A percentile compares a stretch with the other conserved stretches of the same genome.
These are phyloP conservation scores for Tolypocladium ophioglossoides DNA, from an alignment of 2,329 filamentous ascomycete genomes.

Conservation along the genomic window DNA sequence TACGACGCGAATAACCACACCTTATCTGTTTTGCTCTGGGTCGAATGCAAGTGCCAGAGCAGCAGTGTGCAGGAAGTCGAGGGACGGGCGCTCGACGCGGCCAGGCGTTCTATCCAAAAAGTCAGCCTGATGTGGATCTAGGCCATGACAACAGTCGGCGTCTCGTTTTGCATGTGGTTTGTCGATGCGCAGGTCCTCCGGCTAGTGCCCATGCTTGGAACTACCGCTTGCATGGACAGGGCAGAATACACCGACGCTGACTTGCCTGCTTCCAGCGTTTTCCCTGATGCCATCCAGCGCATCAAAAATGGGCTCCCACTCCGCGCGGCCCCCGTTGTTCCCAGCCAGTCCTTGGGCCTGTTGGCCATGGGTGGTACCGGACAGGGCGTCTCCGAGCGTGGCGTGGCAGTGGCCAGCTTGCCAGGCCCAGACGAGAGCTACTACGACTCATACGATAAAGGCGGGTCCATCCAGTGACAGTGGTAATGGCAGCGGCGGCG, in stretches of 20 bases:
- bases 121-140: slow-evolving; percentile 1
- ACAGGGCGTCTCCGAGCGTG: no score
- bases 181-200: background rate
- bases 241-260: slow-evolving; percentile 4
- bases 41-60: background rate
- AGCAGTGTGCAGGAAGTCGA: background rate
- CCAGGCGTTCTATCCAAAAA: background rate
- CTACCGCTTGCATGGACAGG: background rate
- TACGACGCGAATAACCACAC: background rate
- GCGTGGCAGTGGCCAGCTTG: no score
- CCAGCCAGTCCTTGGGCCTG: no score
- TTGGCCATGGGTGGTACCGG: no score
- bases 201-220: background rate
- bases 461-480: no score
- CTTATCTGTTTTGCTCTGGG: background rate
- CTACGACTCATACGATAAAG: no score
- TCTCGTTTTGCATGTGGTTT: slow-evolving; percentile 3
- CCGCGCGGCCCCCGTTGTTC: background rate
- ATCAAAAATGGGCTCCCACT: background rate
- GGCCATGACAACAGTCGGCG: slow-evolving; percentile 3
- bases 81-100: slow-evolving; percentile 2
- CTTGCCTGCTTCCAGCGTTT: slow-evolving; percentile 3
- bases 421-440: no score
- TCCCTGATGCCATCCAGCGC: background rate
- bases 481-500: no score